Conservation (phyloP, 2,329 filamentous ascomycete species). For the Pestalotiopsis sp. region DNA sequence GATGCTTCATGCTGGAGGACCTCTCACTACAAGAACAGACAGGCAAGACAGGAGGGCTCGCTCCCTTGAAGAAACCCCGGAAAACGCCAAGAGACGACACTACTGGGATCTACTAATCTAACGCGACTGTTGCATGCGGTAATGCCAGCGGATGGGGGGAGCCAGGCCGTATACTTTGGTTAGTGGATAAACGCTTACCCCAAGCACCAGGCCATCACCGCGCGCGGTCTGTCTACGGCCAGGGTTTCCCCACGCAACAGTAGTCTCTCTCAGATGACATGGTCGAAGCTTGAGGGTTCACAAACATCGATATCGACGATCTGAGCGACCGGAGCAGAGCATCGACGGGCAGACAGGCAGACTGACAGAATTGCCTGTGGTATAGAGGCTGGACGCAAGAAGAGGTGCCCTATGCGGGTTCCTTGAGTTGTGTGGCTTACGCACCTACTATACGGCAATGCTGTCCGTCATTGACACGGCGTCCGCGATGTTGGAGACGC, state of each 20-base stretch:
- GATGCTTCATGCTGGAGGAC: background rate
- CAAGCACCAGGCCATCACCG: background rate
- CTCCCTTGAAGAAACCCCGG: background rate
- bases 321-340: background rate
- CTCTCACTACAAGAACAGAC: background rate
- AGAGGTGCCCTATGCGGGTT: background rate
- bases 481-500: conserved; percentile 3
- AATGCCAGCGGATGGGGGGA: background rate
- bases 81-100: background rate
- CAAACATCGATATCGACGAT: conserved; percentile 14
- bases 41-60: background rate
- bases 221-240: background rate
- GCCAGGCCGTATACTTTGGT: background rate
- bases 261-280: background rate
- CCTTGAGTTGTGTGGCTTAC: background rate
- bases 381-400: background rate
- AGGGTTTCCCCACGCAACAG: background rate
- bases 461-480: background rate
- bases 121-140: background rate
- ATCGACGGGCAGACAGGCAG: background rate
- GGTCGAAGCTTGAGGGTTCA: conserved; percentile 14
- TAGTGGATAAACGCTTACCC: background rate
- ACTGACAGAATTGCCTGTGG: background rate
- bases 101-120: background rate
- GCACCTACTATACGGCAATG: background rate